Percentiles rank a stretch among this genome's conserved stretches.
Conservation (phyloP, 148 eudicot genomes). For the Rhododendron mucronatum region DNA sequence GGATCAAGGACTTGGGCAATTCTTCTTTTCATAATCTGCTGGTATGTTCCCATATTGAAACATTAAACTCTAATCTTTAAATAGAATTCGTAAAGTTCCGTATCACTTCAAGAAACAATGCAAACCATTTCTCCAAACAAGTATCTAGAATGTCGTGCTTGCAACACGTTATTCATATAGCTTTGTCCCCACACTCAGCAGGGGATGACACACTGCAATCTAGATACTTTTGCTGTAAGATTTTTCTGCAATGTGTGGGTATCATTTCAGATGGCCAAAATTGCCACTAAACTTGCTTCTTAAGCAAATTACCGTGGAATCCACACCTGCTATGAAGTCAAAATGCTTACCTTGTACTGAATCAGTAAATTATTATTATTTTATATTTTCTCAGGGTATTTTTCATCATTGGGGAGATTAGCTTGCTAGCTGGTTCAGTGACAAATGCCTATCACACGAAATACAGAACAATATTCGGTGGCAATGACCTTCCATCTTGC, state of each 20-base stretch:
- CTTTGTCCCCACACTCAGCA: not conserved
- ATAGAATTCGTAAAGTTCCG: not conserved
- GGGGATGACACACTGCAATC: not conserved
- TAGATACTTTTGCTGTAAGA: not conserved
- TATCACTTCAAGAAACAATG: not conserved
- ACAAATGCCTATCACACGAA: constrained; percentile 51
- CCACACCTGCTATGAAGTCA: not conserved
- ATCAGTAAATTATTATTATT: not conserved
- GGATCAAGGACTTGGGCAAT: constrained; percentile 81
- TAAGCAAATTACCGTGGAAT: not conserved
- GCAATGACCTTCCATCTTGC: constrained; percentile 52
- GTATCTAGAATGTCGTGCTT: not conserved
- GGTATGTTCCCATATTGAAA: constrained; percentile 31
- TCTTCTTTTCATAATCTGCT: constrained; percentile 78
- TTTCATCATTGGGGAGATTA: constrained; percentile 20
- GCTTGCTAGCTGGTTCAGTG: constrained; percentile 82
- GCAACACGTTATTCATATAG: not conserved
- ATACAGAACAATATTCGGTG: constrained; percentile 37
- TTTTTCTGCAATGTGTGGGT: not conserved
- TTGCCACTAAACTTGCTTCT: not conserved
- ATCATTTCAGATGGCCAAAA: not conserved
- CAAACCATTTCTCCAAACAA: not conserved
- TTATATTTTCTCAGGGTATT: constrained; percentile 5
- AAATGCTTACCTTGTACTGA: not conserved
- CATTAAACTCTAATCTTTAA: not conserved